Conservation (phyloP, 2,329 filamentous ascomycete genomes). For the Zarea fungicola region DNA sequence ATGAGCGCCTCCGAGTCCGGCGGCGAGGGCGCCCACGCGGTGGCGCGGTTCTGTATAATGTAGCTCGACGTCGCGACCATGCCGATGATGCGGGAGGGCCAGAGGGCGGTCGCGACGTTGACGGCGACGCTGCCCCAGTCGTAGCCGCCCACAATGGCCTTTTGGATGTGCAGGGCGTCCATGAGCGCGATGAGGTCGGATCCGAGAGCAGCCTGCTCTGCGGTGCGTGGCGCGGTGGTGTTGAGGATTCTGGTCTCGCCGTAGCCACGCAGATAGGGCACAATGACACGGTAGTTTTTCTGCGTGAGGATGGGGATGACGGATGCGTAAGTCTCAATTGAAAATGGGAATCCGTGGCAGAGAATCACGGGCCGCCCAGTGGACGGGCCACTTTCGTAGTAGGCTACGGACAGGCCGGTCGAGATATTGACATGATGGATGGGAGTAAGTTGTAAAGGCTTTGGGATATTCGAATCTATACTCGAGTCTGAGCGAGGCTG, state of each 20-base stretch:
- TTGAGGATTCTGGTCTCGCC: slow-evolving; percentile 1
- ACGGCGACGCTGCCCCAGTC: slow-evolving; percentile 10
- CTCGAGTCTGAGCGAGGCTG: neutral
- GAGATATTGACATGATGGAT: slow-evolving; percentile 6
- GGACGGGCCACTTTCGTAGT: slow-evolving; percentile 3
- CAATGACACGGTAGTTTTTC: slow-evolving; percentile 4
- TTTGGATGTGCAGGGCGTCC: slow-evolving; percentile 8
- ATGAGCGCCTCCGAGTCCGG: neutral
- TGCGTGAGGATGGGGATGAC: neutral
- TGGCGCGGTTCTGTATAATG: slow-evolving; percentile 8
- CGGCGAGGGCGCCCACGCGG: neutral
- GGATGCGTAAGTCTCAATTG: slow-evolving; percentile 1
- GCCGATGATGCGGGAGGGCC: slow-evolving; percentile 1
- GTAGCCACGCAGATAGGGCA: slow-evolving; percentile 1
- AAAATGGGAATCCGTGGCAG: slow-evolving; percentile 7
- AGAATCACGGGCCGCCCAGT: slow-evolving; percentile 4
- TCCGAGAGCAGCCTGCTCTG: slow-evolving; percentile 9
- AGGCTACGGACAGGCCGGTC: slow-evolving; percentile 3
- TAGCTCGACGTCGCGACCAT: slow-evolving; percentile 9
- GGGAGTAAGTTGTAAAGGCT: neutral
- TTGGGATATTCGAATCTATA: neutral
- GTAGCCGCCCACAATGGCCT: slow-evolving; percentile 7
- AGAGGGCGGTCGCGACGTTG: slow-evolving; percentile 9
- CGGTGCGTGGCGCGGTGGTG: slow-evolving; percentile 1
- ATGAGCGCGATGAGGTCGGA: slow-evolving; percentile 8